Conservation (phyloP, 768 basidiomycete genomes). For the Suillus tomentosus region DNA sequence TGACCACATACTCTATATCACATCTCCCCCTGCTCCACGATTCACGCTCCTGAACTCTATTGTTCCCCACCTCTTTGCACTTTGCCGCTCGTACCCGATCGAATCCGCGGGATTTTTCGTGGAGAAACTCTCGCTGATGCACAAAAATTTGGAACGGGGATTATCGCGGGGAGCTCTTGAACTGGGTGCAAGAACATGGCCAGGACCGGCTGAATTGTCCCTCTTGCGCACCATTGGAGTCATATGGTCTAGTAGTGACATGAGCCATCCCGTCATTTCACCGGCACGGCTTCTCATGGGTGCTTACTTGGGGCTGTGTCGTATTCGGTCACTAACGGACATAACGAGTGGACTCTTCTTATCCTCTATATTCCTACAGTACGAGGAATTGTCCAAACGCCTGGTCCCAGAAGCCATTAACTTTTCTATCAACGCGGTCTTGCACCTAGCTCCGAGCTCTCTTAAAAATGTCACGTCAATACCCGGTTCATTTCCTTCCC, state of each 20-base stretch:
- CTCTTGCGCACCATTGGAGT: slow-evolving; percentile 79
- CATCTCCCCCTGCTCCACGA: slow-evolving; percentile 62
- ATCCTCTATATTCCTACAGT: slow-evolving; percentile 82
- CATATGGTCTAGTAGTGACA: slow-evolving; percentile 93
- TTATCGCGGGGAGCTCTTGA: slow-evolving; percentile 67
- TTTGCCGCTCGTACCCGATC: slow-evolving; percentile 81
- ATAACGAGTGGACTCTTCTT: slow-evolving; percentile 87
- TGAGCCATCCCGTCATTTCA: slow-evolving; percentile 86
- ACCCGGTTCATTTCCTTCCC: slow-evolving; percentile 72
- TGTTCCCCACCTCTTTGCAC: slow-evolving; percentile 74
- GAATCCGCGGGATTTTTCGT: slow-evolving; percentile 78
- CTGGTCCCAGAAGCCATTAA: slow-evolving; percentile 88
- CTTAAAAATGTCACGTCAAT: slow-evolving; percentile 48
- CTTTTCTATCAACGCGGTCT: slow-evolving; percentile 70
- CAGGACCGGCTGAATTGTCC: slow-evolving; percentile 77
- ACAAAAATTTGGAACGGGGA: slow-evolving; percentile 89
- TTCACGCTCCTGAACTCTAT: slow-evolving; percentile 64
- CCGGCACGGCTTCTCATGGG: slow-evolving; percentile 88
- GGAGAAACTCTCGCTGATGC: slow-evolving; percentile 84
- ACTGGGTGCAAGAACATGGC: slow-evolving; percentile 79
- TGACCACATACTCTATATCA: slow-evolving; percentile 83
- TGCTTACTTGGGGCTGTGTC: slow-evolving; percentile 84
- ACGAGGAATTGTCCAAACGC: slow-evolving; percentile 81
- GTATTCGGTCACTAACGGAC: slow-evolving; percentile 75
- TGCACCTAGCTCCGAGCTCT: slow-evolving; percentile 71